A percentile compares a stretch with the other conserved stretches of the same genome.
These are phyloP conservation scores for Phalaenopsis equestris DNA, from an alignment of 106 monocot species.

Conservation along the genomic window DNA sequence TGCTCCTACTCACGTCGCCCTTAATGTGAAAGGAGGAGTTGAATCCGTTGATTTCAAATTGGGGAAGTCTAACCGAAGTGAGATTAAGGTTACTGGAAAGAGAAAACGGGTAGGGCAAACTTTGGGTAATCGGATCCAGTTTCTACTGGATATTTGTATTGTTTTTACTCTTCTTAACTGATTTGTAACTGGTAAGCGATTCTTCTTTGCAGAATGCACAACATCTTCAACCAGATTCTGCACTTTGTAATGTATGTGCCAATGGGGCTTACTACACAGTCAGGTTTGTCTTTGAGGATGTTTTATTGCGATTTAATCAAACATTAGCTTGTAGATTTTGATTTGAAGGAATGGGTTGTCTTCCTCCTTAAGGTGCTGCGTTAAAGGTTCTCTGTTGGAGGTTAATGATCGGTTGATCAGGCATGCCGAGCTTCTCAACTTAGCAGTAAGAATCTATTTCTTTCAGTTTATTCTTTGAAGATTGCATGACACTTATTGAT, in stretches of 20 bases:
- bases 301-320: background rate
- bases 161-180: background rate
- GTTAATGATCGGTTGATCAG: slow-evolving; percentile 84
- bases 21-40: slow-evolving; percentile 64
- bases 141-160: slow-evolving; percentile 6
- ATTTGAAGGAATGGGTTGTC: background rate
- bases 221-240: slow-evolving; percentile 67
- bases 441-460: slow-evolving; percentile 34
- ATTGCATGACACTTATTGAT: background rate
- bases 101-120: slow-evolving; percentile 60
- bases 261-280: slow-evolving; percentile 43
- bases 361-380: slow-evolving; percentile 59
- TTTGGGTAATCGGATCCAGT: background rate
- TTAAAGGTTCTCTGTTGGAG: slow-evolving; percentile 94
- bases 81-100: slow-evolving; percentile 94
- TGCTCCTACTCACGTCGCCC: slow-evolving; percentile 57
- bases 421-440: slow-evolving; percentile 68
- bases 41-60: slow-evolving; percentile 86
- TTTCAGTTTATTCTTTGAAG: background rate
- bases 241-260: slow-evolving; percentile 65
- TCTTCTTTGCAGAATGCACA: slow-evolving; percentile 74
- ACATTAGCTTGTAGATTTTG: background rate
- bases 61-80: slow-evolving; percentile 85
- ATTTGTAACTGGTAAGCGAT: background rate
- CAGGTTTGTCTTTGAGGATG: slow-evolving; percentile 39